A percentile compares a stretch with the other conserved stretches of the same genome.
Conservation (phyloP, 192 early-diverging fungal genomes). For the Coemansia sp. region DNA sequence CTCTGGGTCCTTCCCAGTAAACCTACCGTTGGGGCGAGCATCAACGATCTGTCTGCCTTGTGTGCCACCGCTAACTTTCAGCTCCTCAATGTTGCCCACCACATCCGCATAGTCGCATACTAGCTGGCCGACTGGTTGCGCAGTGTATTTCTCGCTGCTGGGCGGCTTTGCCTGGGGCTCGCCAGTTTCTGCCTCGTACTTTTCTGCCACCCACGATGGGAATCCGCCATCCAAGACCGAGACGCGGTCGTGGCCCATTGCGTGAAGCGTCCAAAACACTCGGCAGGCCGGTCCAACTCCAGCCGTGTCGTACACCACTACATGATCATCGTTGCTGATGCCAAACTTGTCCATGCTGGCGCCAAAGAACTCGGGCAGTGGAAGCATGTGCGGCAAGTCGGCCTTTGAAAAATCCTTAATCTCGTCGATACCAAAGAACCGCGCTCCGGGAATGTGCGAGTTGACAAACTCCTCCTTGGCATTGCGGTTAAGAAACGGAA, state of each 20-base stretch:
- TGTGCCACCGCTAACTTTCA: constrained; percentile 24
- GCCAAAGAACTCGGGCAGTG: constrained; percentile 70
- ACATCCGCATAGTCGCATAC: constrained; percentile 65
- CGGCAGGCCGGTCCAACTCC: constrained; percentile 83
- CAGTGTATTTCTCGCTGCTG: constrained; percentile 18
- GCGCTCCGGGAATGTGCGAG: constrained; percentile 68
- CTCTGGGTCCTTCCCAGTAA: constrained; percentile 72
- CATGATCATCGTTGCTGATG: constrained; percentile 77
- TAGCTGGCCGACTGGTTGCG: constrained; percentile 24
- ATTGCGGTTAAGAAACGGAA: constrained; percentile 71
- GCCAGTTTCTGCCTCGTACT: constrained; percentile 22
- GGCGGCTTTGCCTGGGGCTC: constrained; percentile 26
- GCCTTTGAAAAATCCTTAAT: constrained; percentile 69
- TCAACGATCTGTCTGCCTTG: constrained; percentile 64
- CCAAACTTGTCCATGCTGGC: constrained; percentile 69
- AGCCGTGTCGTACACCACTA: constrained; percentile 86
- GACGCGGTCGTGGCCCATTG: constrained; percentile 76
- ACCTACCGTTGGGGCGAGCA: constrained; percentile 62
- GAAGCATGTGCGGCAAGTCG: constrained; percentile 90
- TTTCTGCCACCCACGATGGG: constrained; percentile 70
- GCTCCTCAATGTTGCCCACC: constrained; percentile 56
- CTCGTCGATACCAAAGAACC: constrained; percentile 90
- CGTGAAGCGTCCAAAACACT: constrained; percentile 79
- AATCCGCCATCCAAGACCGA: constrained; percentile 91
- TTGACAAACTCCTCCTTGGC: constrained; percentile 70